Conservation (phyloP, 23 red algal species). For the Cyanidium caldarium region DNA sequence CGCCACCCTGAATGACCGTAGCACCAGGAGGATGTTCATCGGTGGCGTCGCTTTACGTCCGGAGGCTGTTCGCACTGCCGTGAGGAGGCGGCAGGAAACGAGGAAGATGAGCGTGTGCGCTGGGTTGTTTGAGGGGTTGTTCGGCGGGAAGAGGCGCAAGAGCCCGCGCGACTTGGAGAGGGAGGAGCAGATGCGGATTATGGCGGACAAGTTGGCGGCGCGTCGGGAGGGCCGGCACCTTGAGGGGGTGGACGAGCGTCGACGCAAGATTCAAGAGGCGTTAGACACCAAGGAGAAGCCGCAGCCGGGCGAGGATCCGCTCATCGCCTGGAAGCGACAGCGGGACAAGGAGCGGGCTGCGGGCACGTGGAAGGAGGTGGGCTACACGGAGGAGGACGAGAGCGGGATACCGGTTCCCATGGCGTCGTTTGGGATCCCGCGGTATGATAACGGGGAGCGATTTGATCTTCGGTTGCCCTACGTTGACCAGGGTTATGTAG, state of each 20-base stretch:
- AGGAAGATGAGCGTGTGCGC: no score
- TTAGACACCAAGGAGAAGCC: slow-evolving; percentile 24
- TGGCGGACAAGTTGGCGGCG: neutral
- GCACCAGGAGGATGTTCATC: no score
- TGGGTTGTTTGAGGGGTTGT: no score
- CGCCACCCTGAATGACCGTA: no score
- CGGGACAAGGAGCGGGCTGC: slow-evolving; percentile 35
- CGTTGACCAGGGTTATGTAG: slow-evolving; percentile 49
- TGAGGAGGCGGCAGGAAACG: no score
- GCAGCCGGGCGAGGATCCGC: slow-evolving; percentile 51
- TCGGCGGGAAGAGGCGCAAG: no score
- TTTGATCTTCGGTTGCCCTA: slow-evolving; percentile 71
- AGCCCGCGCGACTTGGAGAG: neutral
- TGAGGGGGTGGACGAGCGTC: neutral
- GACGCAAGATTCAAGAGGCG: neutral
- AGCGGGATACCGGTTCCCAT: slow-evolving; percentile 51
- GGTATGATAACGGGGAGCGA: slow-evolving; percentile 55
- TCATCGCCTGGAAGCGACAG: slow-evolving; percentile 34
- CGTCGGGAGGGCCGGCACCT: neutral
- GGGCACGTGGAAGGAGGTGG: slow-evolving; percentile 38
- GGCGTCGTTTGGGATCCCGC: slow-evolving; percentile 66
- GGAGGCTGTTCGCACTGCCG: no score
- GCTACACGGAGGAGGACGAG: slow-evolving; percentile 48
- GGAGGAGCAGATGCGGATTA: neutral
- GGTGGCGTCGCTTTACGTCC: no score